phyloP scores from a whole-genome alignment of 495 filamentous ascomycete genomes.

The Penicillium canariense region DNA sequence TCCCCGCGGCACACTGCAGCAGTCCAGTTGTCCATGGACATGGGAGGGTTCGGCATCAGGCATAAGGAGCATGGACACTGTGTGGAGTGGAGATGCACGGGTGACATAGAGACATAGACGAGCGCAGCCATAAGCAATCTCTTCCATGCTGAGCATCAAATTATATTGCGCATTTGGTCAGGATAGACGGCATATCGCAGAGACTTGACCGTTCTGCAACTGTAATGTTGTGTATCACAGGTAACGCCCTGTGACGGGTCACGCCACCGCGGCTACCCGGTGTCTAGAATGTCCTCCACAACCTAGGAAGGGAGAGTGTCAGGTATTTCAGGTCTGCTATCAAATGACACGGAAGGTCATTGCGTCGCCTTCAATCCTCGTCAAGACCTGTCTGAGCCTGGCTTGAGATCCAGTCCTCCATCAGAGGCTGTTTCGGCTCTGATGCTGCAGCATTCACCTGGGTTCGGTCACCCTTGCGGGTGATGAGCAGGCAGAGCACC shows the following conservation, averaged over 20 bases:
- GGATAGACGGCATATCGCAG: not conserved
- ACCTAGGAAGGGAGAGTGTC: not conserved
- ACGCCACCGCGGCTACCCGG: conserved; percentile 14
- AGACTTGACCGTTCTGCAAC: not conserved
- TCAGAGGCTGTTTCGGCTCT: conserved; percentile 63
- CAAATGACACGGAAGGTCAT: not conserved
- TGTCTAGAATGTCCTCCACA: conserved; percentile 7
- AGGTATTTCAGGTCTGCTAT: not conserved
- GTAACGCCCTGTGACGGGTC: conserved; percentile 9
- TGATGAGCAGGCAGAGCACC: conserved; percentile 86
- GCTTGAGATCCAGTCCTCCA: conserved; percentile 91
- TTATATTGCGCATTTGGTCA: not conserved
- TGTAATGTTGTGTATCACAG: conserved; percentile 21
- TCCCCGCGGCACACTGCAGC: conserved; percentile 10
- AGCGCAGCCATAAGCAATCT: not conserved
- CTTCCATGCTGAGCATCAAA: not conserved
- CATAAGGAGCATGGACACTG: not conserved
- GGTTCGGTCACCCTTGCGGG: conserved; percentile 56
- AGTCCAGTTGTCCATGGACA: no score
- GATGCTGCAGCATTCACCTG: conserved; percentile 29
- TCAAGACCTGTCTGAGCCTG: conserved; percentile 50
- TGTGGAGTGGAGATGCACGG: not conserved
- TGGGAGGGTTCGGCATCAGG: no score
- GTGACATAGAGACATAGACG: not conserved
- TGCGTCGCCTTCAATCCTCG: conserved; percentile 39